These are phyloP conservation scores for Saccharomyces paradoxus DNA, from an alignment of 805 yeast species.

Conservation along the genomic window DNA sequence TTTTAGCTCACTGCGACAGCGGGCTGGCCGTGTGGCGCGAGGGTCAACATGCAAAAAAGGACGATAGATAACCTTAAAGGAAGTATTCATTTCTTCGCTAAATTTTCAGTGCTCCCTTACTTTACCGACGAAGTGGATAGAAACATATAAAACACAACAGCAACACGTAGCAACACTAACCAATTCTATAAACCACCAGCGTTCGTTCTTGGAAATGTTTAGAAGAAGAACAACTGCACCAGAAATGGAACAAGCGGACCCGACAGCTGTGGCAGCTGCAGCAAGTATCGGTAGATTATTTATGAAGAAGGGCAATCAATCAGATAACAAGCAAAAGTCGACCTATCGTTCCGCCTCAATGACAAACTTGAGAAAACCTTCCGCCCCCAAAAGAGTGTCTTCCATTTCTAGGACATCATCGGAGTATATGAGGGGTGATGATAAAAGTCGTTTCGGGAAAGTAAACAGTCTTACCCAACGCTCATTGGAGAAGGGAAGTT, in stretches of 20 bases:
- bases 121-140: background rate
- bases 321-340: background rate
- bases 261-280: conserved; percentile 59
- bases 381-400: background rate
- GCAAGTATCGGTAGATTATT: conserved; percentile 45
- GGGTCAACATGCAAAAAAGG: background rate
- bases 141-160: background rate
- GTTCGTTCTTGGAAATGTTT: background rate
- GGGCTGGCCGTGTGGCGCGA: background rate
- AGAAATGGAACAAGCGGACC: conserved; percentile 24
- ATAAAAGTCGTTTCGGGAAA: background rate
- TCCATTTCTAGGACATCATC: conserved; percentile 2
- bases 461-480: background rate
- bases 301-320: conserved; percentile 16
- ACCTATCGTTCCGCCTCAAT: conserved; percentile 11
- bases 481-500: background rate
- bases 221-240: background rate
- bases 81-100: background rate
- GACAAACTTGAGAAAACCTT: conserved; percentile 5
- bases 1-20: background rate
- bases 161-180: background rate
- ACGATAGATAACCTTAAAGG: background rate
- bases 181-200: background rate
- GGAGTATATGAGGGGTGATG: conserved; percentile 1
- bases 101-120: background rate